phyloP scores from a whole-genome alignment of 208 protist species.

The Acanthamoeba culbertsoni region DNA sequence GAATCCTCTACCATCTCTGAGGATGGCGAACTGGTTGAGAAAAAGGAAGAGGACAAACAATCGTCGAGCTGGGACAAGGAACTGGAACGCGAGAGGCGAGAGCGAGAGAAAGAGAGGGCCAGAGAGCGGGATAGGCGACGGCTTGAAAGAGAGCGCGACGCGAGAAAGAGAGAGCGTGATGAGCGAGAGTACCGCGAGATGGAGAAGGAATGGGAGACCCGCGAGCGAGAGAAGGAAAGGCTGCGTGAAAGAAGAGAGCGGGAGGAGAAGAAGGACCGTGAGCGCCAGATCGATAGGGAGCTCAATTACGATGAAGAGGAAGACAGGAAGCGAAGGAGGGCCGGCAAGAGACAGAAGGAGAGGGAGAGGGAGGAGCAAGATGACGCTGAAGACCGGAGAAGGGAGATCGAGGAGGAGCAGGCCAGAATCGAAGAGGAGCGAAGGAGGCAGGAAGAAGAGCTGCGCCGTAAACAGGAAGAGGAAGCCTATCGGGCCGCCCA shows the following conservation, averaged over 20 bases:
- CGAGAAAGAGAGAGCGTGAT: background rate
- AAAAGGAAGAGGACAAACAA: slow-evolving; percentile 66
- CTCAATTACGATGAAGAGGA: slow-evolving; percentile 59
- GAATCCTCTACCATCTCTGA: background rate
- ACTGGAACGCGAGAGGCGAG: slow-evolving; percentile 51
- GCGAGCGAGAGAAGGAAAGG: slow-evolving; percentile 3
- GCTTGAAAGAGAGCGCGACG: background rate
- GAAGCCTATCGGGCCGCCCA: slow-evolving; percentile 25
- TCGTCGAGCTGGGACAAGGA: slow-evolving; percentile 52
- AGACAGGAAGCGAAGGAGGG: slow-evolving; percentile 42
- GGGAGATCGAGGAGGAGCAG: slow-evolving; percentile 25
- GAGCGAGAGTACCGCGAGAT: slow-evolving; percentile 20
- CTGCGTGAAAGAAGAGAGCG: background rate
- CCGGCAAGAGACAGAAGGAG: slow-evolving; percentile 29
- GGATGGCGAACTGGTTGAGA: slow-evolving; percentile 40
- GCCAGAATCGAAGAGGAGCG: background rate
- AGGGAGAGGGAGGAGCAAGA: slow-evolving; percentile 61
- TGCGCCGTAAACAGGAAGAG: background rate
- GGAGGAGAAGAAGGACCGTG: slow-evolving; percentile 31
- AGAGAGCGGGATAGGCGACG: slow-evolving; percentile 44
- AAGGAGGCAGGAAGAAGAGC: background rate
- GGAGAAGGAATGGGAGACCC: slow-evolving; percentile 37
- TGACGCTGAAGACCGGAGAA: slow-evolving; percentile 20
- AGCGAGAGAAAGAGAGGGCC: slow-evolving; percentile 61
- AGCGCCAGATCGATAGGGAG: background rate